These are phyloP conservation scores for Rhizopogon vinicolor DNA, from an alignment of 768 basidiomycete genomes.

Conservation along the genomic window DNA sequence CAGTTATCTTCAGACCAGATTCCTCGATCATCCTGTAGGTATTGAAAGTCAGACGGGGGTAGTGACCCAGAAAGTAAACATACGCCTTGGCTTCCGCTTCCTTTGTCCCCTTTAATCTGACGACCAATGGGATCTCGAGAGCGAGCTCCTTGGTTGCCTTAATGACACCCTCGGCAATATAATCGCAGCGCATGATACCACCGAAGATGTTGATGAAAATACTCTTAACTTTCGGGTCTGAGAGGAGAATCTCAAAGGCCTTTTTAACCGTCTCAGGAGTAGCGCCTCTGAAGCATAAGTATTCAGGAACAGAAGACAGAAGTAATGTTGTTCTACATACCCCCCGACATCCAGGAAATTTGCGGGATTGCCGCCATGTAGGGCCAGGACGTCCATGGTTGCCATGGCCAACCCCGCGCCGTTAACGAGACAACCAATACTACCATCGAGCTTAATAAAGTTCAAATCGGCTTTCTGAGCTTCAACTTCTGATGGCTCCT, in stretches of 20 bases:
- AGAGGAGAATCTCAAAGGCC: conserved; percentile 92
- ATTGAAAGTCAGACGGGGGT: conserved; percentile 5
- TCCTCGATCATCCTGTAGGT: conserved; percentile 80
- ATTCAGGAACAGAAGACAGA: not conserved
- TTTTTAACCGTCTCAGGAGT: conserved; percentile 99
- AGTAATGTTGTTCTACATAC: conserved; percentile 31
- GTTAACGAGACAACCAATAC: conserved; percentile 95
- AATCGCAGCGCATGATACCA: conserved; percentile 99
- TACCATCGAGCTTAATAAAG: conserved; percentile 99
- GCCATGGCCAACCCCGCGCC: conserved; percentile 99
- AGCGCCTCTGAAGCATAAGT: conserved; percentile 62
- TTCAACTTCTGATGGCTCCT: conserved; percentile 96
- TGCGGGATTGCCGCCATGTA: conserved; percentile 95
- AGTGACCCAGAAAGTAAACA: conserved; percentile 23
- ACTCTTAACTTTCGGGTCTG: conserved; percentile 91
- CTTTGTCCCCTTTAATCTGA: conserved; percentile 95
- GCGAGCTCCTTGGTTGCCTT: conserved; percentile 92
- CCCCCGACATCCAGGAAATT: conserved; percentile 99
- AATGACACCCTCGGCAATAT: conserved; percentile 97
- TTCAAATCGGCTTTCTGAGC: conserved; percentile 95
- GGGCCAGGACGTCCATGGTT: conserved; percentile 97
- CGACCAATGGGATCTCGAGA: conserved; percentile 83
- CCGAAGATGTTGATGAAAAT: conserved; percentile 99
- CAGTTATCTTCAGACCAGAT: conserved; percentile 88
- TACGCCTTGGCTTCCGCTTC: conserved; percentile 94